These are phyloP conservation scores for Sporobolomyces phaffii DNA, from an alignment of 768 basidiomycete species.

Conservation along the genomic window DNA sequence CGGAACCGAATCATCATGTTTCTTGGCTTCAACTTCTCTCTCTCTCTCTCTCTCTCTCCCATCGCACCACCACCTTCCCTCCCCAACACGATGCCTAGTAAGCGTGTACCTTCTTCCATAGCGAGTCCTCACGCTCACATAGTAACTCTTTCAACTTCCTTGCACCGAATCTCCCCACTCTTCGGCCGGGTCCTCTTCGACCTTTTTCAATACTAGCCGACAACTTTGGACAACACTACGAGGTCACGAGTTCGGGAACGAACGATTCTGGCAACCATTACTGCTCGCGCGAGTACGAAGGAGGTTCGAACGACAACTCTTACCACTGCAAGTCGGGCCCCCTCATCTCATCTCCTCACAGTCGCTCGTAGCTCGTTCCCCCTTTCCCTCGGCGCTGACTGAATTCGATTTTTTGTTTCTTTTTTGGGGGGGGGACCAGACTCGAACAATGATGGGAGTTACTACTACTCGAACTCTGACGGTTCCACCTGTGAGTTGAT, in stretches of 20 bases:
- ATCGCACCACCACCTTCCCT: no score
- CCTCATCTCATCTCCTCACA: constrained; percentile 30
- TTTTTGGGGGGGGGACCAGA: neutral
- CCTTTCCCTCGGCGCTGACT: neutral
- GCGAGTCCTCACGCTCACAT: no score
- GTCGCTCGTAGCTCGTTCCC: constrained; percentile 6
- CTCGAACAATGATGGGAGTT: constrained; percentile 53
- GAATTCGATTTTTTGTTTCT: no score
- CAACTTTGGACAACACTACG: constrained; percentile 17
- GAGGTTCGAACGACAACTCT: constrained; percentile 46
- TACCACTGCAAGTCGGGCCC: constrained; percentile 61
- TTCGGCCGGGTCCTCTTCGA: neutral
- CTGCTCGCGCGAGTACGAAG: constrained; percentile 53
- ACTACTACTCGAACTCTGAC: constrained; percentile 61
- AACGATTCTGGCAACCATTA: constrained; percentile 58
- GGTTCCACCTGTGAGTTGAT: constrained; percentile 49
- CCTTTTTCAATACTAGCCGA: neutral
- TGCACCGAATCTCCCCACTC: no score
- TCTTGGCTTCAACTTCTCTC: no score
- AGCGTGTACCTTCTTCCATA: no score
- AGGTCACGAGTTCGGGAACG: neutral
- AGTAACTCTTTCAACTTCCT: no score
- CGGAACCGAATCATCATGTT: no score
- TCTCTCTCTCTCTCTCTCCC: no score
- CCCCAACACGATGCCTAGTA: neutral